Evolutionary conservation across 208 protist genomes (phyloP), one percentile per base, ranked within the genome.

Genomic region (Leishmania arabica): DNA sequence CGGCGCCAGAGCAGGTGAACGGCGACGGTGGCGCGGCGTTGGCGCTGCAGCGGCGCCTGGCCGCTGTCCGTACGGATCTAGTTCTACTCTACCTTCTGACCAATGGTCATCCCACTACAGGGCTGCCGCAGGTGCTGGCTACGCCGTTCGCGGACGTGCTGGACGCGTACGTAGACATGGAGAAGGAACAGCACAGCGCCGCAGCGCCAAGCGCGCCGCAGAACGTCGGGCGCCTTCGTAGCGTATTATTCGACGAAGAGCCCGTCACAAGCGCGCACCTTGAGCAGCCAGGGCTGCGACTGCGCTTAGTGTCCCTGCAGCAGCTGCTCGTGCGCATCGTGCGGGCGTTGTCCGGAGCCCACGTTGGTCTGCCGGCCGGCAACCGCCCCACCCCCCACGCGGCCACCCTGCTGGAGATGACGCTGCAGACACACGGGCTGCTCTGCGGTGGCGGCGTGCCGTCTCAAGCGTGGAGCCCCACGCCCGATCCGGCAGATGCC

Each of bases 371-470:
- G n/a, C 79, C 84, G 0, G 56, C 79, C 15, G 77, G 82, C 73
- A 72, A 65, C 49, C 77, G 47, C 62, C 78, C 81, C 24, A 73
- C 60, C 31, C 80, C 71, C 19, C 84, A 91, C 58, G 88, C 88
- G 34, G 82, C 79, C n/a, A 86, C 94, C 47, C 91, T 94, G 82
- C 78, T 95, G 45, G 87, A 92, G 77, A 69, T 93, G 49, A 79
- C 92, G n/a, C 77, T 95, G 54, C 91, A 95, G 75, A 87, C 84
- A 31, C 93, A 95, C 75, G 83, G 85, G 6, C 89, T 93, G 86
- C 83, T 93, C 69, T 89, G 85, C 60, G 42, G 60, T 34, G 93
- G 93, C 8, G 86, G 88, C 7, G 86, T 96, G 42, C 86, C 84
- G 21, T 88, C 94, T 24, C 86, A 83, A 79, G 80, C 77, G 17